Conservation (phyloP, 1,284 basidiomycete species). For the Albatrellus sp. region DNA sequence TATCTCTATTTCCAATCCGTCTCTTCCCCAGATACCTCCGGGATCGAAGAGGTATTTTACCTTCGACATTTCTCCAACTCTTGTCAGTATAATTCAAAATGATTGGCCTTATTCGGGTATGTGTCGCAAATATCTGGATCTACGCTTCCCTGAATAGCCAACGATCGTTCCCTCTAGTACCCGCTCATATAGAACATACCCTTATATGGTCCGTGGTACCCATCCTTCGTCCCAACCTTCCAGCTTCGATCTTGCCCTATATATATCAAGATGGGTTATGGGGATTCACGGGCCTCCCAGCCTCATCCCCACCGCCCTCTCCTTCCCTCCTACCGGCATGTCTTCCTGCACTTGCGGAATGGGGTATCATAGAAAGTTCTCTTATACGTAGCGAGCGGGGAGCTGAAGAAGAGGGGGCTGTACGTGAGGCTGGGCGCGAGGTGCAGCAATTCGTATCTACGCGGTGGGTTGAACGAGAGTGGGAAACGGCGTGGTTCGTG, state of each 20-base stretch:
- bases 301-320: conserved; percentile 41
- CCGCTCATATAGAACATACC: conserved; percentile 59
- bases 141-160: conserved; percentile 1
- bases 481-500: conserved; percentile 82
- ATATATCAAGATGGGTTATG: conserved; percentile 62
- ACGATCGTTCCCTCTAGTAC: conserved; percentile 30
- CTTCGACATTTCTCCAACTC: conserved; percentile 39
- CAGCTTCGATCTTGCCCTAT: conserved; percentile 31
- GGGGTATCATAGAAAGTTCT: conserved; percentile 52
- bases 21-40: conserved; percentile 16
- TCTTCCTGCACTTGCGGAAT: conserved; percentile 51
- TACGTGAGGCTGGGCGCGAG: conserved; percentile 39
- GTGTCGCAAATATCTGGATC: conserved; percentile 9
- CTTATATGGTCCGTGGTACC: conserved; percentile 67
- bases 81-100: conserved; percentile 64
- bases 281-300: conserved; percentile 55
- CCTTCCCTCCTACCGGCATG: conserved; percentile 44
- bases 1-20: conserved; percentile 3
- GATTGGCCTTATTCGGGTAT: conserved; percentile 77
- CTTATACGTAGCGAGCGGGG: conserved; percentile 37
- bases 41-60: conserved; percentile 46
- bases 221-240: conserved; percentile 39
- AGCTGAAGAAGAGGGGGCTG: conserved; percentile 39
- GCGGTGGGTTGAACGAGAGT: conserved; percentile 53
- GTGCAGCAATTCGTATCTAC: conserved; percentile 48